Conservation (phyloP, 2,329 filamentous ascomycete species). For the Neopestalotiopsis clavispora region DNA sequence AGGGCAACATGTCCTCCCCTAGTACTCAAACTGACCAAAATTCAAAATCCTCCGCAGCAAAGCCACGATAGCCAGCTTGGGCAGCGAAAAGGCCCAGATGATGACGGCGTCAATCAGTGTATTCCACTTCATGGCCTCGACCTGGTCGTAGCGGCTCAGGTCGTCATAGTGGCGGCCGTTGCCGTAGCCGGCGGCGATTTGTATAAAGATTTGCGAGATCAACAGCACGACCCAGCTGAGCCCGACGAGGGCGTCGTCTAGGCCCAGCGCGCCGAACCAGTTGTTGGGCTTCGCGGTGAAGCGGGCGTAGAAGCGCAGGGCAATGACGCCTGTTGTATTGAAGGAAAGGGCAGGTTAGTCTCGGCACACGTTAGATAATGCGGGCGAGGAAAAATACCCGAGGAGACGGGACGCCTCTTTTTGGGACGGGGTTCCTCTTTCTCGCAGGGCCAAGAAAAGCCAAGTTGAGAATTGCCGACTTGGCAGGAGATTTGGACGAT, state of each 20-base stretch:
- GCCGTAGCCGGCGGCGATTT: conserved; percentile 5
- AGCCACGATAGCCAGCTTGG: conserved; percentile 13
- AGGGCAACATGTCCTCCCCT: no score
- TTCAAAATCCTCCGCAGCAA: not conserved
- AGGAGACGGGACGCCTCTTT: not conserved
- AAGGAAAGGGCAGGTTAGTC: not conserved
- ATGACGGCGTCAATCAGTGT: conserved; percentile 14
- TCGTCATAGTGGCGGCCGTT: conserved; percentile 4
- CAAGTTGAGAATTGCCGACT: not conserved
- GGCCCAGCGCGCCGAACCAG: conserved; percentile 10
- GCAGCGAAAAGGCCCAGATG: conserved; percentile 15
- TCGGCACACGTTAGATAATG: no score
- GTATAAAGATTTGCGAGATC: conserved; percentile 10
- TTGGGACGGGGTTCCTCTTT: not conserved
- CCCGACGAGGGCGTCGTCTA: conserved; percentile 9
- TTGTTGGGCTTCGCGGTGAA: not conserved
- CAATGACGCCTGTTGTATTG: not conserved
- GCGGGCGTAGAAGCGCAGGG: conserved; percentile 13
- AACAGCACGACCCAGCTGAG: conserved; percentile 13
- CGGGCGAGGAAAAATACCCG: not conserved
- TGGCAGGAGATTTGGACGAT: not conserved
- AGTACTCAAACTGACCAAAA: not conserved
- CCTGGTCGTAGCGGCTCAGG: not conserved
- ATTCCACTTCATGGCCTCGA: conserved; percentile 13
- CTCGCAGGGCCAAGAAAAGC: not conserved